Evolutionary conservation across 345 rosid species (phyloP), one percentile per base, ranked within the genome.

Genomic region (Rhizophora apiculata): DNA sequence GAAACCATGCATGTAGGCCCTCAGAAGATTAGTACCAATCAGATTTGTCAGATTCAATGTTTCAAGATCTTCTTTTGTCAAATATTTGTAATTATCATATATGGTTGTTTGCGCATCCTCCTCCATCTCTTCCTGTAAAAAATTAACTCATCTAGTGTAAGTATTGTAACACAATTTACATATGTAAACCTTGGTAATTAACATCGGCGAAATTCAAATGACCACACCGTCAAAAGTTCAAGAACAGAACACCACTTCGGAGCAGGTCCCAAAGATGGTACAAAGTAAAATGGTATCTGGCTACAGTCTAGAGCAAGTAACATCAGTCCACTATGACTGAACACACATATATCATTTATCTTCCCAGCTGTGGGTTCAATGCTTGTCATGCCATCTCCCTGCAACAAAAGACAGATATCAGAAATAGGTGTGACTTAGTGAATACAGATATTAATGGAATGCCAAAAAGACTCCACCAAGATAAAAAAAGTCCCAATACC

Each of bases 1-100:
- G 81, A 84, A 95, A 13, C 99, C 99, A 71, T 95, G 97, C 96
- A 92, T 86, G 69, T 83, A 89, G n/a, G 97, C 99, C 80, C 92
- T 84, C 46, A 95, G 74, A 75, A 88, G 89, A 83, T 90, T 88
- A 77, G 97, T 89, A 68, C 99, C 99, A 54, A 95, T 89, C 72
- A 89, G 81, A 78, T 85, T 75, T 58, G 96, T 90, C 78, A 90
- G 75, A 79, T 88, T 85, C 82, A 95, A 82, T 74, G 79, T 92
- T 78, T 90, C 89, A 68, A 95, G 84, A 62, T 95, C 99, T 65
- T 92, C 96, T 78, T 76, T 89, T 5, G 93, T 87, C 82, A 95
- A 82, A 74, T 89, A 95, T 81, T 92, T 95, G 81, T 73, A 95
- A 59, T 92, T 83, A 60, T 95, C 97, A 68, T 92, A 95, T 67